Evolutionary conservation across 2,329 filamentous ascomycete genomes (phyloP), one percentile per base, ranked within the genome.

Genomic region (Aspergillus hiratsukae): DNA sequence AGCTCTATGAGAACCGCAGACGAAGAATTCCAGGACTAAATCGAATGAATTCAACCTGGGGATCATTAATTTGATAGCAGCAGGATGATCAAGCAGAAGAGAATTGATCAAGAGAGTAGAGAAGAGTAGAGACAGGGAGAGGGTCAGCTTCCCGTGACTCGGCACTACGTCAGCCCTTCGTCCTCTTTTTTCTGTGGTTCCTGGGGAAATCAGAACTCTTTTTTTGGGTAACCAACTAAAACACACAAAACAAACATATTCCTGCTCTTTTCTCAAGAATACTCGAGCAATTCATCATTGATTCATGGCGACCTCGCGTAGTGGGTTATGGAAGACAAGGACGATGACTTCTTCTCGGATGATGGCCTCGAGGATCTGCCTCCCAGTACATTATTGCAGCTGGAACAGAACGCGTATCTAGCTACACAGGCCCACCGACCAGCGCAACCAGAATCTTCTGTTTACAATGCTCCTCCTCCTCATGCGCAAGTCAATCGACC

Each of bases 331-430:
- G 77, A 77, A 70, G 72, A 73, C 66, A 73, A 72, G 68, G 76
- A 77, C 65, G 75, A 78, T 67, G 76, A 77, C 56, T 73, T 73
- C 64, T 78, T 78, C 67, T 78, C 75, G 56, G 77, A 78, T 61
- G 75, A 78, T 59, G 72, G 72, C 59, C 74, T 78, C 63, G 77
- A 78, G 57, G 72, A 72, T 56, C 68, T 80, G 53, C 73, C 76
- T 48, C 68, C 73, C 28, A 67, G 75, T 53, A 73, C 76, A 21
- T 64, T 78, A 51, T 67, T 75, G 57, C 69, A 77, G 61, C 67
- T 80, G 43, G 77, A 80, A 61, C 70, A 79, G 56, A 68, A 74
- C 64, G 77, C 77, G n/a, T 71, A 72, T 52, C 68, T 68, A 57
- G 75, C 75, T n/a, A 78, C 75, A 2, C 77, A 77, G 61, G 66